Percentiles rank a stretch among this genome's conserved stretches.
Conservation (phyloP, 345 rosid genomes). For the Euphorbia lathyris region DNA sequence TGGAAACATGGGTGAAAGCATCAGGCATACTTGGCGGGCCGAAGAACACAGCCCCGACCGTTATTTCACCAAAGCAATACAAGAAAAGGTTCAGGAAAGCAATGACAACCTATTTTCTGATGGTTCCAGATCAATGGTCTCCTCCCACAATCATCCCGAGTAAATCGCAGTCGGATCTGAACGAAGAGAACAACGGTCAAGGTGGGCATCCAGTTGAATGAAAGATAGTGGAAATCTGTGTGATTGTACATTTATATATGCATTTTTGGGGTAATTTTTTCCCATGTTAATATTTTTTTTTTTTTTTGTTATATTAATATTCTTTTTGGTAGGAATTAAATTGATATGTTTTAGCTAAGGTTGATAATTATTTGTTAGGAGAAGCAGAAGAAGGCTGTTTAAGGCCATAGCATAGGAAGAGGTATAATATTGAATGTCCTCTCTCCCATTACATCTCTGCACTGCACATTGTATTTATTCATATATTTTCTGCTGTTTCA, state of each 20-base stretch:
- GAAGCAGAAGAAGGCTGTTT: constrained; percentile 33
- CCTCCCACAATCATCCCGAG: constrained; percentile 49
- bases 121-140: constrained; percentile 98
- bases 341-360: constrained; percentile 26
- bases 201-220: constrained; percentile 36
- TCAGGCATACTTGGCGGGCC: constrained; percentile 93
- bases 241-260: constrained; percentile 35
- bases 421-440: constrained; percentile 47
- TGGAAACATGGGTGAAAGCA: constrained; percentile 92
- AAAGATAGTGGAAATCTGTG: constrained; percentile 15
- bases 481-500: constrained; percentile 20
- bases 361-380: constrained; percentile 33
- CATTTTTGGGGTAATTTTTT: constrained; percentile 22
- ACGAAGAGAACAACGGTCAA: constrained; percentile 58
- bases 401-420: constrained; percentile 37
- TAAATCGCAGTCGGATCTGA: constrained; percentile 56
- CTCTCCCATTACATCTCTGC: constrained; percentile 37
- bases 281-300: constrained; percentile 14
- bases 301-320: constrained; percentile 19
- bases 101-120: constrained; percentile 80
- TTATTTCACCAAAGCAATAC: constrained; percentile 94
- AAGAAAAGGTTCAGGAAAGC: constrained; percentile 97
- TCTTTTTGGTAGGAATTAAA: constrained; percentile 28
- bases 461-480: constrained; percentile 41
- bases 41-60: constrained; percentile 73